Evolutionary conservation across 1,139 yeast species (phyloP).

Genomic region (Kazachstania sp.): DNA sequence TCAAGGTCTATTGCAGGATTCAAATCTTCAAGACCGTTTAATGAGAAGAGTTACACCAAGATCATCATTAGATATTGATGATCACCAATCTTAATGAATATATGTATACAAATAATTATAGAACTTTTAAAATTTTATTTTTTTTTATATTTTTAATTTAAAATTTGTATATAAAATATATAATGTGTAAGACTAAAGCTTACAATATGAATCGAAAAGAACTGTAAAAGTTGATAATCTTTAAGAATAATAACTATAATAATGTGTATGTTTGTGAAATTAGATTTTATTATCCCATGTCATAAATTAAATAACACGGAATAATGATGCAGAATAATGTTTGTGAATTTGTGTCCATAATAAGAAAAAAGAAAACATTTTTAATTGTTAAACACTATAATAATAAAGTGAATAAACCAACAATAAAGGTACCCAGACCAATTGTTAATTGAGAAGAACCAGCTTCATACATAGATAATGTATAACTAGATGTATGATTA

Average conservation of each 20-base stretch:
- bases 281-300: too few relatives aligned
- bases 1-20: constrained; percentile 34
- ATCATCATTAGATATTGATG: constrained; percentile 19
- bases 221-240: not conserved
- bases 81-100: not conserved
- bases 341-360: not conserved
- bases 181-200: not conserved
- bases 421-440: constrained; percentile 4
- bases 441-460: constrained; percentile 7
- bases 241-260: not conserved
- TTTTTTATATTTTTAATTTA: not conserved
- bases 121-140: not conserved
- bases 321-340: constrained; percentile 1
- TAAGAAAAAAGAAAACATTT: too few relatives aligned
- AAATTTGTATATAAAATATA: not conserved
- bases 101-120: not conserved
- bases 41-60: constrained; percentile 27
- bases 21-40: constrained; percentile 25
- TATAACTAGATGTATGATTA: not conserved
- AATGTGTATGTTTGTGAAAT: not conserved
- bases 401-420: constrained; percentile 8
- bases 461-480: constrained; percentile 6
- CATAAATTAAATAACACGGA: not conserved
- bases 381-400: not conserved
- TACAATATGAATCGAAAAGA: not conserved